Evolutionary conservation across 2,329 filamentous ascomycete genomes (phyloP), one percentile per base, ranked within the genome.

Genomic region (Ophiostoma perfectum): DNA sequence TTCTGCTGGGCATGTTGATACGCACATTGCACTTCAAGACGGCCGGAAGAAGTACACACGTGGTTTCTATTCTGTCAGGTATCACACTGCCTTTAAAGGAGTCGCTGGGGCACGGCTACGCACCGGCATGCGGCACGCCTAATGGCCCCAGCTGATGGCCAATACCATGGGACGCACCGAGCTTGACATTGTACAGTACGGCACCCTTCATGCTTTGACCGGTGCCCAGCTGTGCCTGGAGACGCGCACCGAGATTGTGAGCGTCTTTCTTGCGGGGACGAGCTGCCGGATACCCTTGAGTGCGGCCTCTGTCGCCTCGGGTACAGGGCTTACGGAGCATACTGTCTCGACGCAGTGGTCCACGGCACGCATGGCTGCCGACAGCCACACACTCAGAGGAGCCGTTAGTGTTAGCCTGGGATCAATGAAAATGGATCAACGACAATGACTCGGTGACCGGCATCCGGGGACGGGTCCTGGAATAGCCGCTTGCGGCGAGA

Each of bases 391-490:
- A 1, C 49, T 16, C 49, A 36, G 49, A 7, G 84, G 84, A 0
- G 82, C 84, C 1, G 80, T 81, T 11, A 76, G 72, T 4, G 78
- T 78, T 3, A 86, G 76, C 8, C 77, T 75, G 0, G 84, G 80
- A 68, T 85, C 83, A 8, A 85, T 78, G n/a, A n/a, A n/a, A n/a
- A n/a, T n/a, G n/a, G n/a, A n/a, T n/a, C n/a, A n/a, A n/a, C n/a
- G 36, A 85, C 80, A 8, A 86, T 76, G 16, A 86, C 77, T 16
- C 78, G 74, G 0, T 82, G 78, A 1, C 82, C 82, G 27, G 67
- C 42, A 12, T 74, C 12, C 73, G 14, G 67, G 16, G 65, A 60
- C 0, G 80, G 79, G 7, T 72, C 58, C 14, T 52, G 16, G 41
- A 73, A 73, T 7, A 70, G 36, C 44, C 69, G 69, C 66, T 73